Conservation (phyloP, 2,329 filamentous ascomycete genomes). For the Diaporthe ilicicola region DNA sequence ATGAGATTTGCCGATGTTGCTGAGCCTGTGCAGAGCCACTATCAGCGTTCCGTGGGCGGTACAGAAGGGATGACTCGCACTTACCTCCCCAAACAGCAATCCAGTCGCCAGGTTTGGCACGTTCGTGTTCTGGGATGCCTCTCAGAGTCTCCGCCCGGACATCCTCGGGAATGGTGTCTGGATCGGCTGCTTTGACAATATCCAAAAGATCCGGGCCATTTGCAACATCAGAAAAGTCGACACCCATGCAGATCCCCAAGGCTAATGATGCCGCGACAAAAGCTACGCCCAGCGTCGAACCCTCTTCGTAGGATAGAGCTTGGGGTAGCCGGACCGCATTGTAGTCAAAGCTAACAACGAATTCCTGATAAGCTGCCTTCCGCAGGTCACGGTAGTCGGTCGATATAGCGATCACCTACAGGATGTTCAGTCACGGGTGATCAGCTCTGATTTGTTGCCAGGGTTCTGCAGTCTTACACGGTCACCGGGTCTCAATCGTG, state of each 20-base stretch:
- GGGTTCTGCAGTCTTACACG: slow-evolving; percentile 45
- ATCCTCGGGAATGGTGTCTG: slow-evolving; percentile 64
- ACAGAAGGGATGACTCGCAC: slow-evolving; percentile 31
- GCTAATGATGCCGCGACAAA: slow-evolving; percentile 75
- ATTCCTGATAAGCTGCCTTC: slow-evolving; percentile 78
- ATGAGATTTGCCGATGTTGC: slow-evolving; percentile 74
- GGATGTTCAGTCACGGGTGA: neutral
- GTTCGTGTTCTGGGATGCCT: slow-evolving; percentile 59
- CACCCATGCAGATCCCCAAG: slow-evolving; percentile 74
- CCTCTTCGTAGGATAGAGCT: slow-evolving; percentile 60
- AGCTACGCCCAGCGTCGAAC: slow-evolving; percentile 73
- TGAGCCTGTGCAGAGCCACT: slow-evolving; percentile 53
- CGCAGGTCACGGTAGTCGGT: slow-evolving; percentile 78
- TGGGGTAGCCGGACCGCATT: slow-evolving; percentile 71
- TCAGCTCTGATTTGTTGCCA: neutral
- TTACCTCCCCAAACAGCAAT: slow-evolving; percentile 77
- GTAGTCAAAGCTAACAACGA: slow-evolving; percentile 69
- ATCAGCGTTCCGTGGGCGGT: neutral
- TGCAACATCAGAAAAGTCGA: slow-evolving; percentile 65
- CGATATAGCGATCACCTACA: slow-evolving; percentile 68
- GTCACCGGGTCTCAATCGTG: slow-evolving; percentile 65
- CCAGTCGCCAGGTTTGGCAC: slow-evolving; percentile 71
- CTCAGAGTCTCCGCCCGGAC: slow-evolving; percentile 70
- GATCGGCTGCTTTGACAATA: slow-evolving; percentile 56
- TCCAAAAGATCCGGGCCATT: slow-evolving; percentile 67